Evolutionary conservation across 2,329 filamentous ascomycete genomes (phyloP).

Genomic region (Emergomyces orientalis): DNA sequence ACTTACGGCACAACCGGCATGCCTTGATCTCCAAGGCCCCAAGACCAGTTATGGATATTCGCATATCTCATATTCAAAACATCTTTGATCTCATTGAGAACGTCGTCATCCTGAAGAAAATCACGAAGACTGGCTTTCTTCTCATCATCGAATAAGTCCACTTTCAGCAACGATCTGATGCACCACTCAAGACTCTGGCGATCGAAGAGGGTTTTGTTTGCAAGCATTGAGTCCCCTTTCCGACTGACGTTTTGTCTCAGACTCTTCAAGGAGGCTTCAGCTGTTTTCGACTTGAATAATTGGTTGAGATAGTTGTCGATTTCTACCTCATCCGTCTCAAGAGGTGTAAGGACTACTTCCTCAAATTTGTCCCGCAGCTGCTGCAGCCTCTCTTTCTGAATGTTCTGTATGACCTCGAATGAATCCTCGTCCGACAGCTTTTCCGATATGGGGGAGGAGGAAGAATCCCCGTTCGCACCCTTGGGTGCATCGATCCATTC

Average conservation of each 20-base stretch:
- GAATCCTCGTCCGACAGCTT: slow-evolving; percentile 18
- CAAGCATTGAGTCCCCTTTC: slow-evolving; percentile 17
- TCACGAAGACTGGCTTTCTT: slow-evolving; percentile 34
- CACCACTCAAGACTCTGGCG: slow-evolving; percentile 24
- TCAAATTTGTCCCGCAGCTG: slow-evolving; percentile 35
- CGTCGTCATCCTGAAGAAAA: slow-evolving; percentile 32
- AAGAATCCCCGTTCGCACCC: slow-evolving; percentile 10
- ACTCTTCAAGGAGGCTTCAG: slow-evolving; percentile 14
- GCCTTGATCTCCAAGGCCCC: slow-evolving; percentile 33
- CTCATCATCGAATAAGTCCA: slow-evolving; percentile 37
- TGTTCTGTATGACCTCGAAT: slow-evolving; percentile 26
- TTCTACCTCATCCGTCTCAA: slow-evolving; percentile 25
- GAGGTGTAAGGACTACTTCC: slow-evolving; percentile 30
- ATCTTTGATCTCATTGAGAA: slow-evolving; percentile 36
- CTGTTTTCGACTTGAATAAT: slow-evolving; percentile 26
- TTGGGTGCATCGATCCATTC: slow-evolving; percentile 30
- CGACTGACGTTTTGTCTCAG: slow-evolving; percentile 23
- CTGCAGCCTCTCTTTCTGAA: slow-evolving; percentile 30
- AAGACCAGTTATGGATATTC: slow-evolving; percentile 36
- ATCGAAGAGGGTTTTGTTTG: slow-evolving; percentile 26
- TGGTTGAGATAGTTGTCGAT: slow-evolving; percentile 26
- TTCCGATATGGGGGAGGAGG: slow-evolving; percentile 8
- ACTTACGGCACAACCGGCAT: slow-evolving; percentile 34
- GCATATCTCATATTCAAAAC: slow-evolving; percentile 38
- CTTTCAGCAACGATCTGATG: slow-evolving; percentile 33